Base-by-base conservation (phyloP, 2,329 filamentous ascomycete species). In the Penicillium sp. region DNA sequence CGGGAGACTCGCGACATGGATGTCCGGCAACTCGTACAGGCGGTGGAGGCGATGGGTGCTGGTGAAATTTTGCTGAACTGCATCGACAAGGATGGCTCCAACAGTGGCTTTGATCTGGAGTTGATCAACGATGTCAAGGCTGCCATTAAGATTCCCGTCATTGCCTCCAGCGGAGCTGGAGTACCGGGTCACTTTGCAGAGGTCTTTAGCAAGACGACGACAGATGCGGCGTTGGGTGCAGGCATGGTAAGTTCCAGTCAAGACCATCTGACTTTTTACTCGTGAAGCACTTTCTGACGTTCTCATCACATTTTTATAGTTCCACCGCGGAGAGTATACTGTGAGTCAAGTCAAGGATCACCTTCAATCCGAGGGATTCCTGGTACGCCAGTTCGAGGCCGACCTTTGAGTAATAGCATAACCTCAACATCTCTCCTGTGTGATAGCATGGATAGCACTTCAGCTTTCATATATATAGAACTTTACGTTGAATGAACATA, bases 21-120 rank as follows among this genome's bases (percentile, higher is more conserved):
- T 74, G 95, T 97, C 15, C 86, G 93, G 14, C 90, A 98, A 79
- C 85, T 99, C 10, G 87, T 89, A 10, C 87, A 86, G 67, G 95
- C 95, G 12, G 94, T 98, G 38, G 92, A 99, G 79, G 92, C 91
- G 58, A 96, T 99, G 92, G 95, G 95, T 55, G 86, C 90, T 1
- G 95, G 95, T 58, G 95, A 99, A 82, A 90, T 99, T 59, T 81
- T 99, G 54, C 86, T 99, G 58, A 99, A 99, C 79, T 97, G 93
- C 81, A 99, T 99, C 71, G 95, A 99, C 81, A 91, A 90, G 73
- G 95, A 99, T 75, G 95, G 95, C 55, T 95, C 91, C 58, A 97
- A 96, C 79, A 90, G 86, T 68, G 95, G 95, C 1, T 99, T 97
- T 73, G 95, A 99, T 76, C 82, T 96, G 10, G 95, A 98, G 80